A percentile compares a stretch with the other conserved stretches of the same genome.
Evolutionary conservation across 148 eudicot genomes (phyloP).

Genomic region (Nyssa sinensis): DNA sequence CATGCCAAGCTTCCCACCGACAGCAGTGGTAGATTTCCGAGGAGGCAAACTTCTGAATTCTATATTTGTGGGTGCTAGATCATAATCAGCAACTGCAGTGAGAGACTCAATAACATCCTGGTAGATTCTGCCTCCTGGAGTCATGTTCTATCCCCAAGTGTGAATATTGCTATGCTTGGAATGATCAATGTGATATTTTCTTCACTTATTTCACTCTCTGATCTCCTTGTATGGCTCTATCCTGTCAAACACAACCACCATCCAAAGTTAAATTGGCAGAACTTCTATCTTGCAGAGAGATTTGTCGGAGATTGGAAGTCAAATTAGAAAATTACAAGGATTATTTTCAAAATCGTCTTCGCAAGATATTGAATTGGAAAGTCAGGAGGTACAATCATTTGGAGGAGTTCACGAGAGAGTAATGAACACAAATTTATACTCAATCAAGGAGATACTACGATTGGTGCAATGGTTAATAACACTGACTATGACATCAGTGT

Average conservation of each 20-base stretch:
- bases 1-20: slow-evolving; percentile 30
- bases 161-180: not conserved
- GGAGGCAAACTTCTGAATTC: slow-evolving; percentile 31
- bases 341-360: not conserved
- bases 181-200: not conserved
- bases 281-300: too few species aligned
- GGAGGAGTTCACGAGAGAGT: not conserved
- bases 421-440: not conserved
- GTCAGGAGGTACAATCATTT: not conserved
- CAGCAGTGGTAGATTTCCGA: slow-evolving; percentile 26
- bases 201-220: not conserved
- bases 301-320: too few species aligned
- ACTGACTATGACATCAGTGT: not conserved
- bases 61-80: slow-evolving; percentile 28
- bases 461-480: not conserved
- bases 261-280: not conserved
- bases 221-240: not conserved
- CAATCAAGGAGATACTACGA: not conserved
- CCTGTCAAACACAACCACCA: not conserved
- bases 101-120: not conserved
- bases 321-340: too few species aligned
- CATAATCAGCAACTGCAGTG: not conserved
- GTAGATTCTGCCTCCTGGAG: slow-evolving; percentile 34
- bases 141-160: slow-evolving; percentile 33
- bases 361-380: not conserved